These are phyloP conservation scores for Glutinoglossum americanum DNA, from an alignment of 495 filamentous ascomycete genomes.

Conservation along the genomic window DNA sequence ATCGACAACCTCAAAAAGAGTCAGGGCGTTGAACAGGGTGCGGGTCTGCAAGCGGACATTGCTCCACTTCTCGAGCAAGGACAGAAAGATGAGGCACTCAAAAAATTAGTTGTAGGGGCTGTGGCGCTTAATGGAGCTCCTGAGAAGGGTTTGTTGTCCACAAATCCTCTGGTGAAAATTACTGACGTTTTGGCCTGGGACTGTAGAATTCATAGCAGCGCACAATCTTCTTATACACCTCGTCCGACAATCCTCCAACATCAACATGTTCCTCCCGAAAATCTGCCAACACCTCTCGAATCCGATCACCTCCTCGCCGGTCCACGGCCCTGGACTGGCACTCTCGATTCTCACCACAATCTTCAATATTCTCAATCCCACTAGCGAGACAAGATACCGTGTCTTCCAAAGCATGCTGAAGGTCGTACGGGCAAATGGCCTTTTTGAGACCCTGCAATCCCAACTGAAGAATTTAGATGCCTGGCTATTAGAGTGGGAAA, in stretches of 20 bases:
- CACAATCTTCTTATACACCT: conserved; percentile 95
- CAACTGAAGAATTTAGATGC: conserved; percentile 55
- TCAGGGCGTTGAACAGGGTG: conserved; percentile 14
- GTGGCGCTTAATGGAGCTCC: conserved; percentile 53
- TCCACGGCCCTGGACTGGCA: conserved; percentile 63
- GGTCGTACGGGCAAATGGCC: conserved; percentile 47
- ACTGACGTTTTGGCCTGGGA: background rate
- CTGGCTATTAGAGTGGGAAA: conserved; percentile 72
- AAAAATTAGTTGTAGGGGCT: conserved; percentile 64
- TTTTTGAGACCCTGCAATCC: conserved; percentile 60
- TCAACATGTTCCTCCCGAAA: conserved; percentile 62
- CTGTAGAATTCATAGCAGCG: conserved; percentile 68
- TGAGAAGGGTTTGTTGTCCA: conserved; percentile 45
- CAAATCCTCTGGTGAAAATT: background rate
- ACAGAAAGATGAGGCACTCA: conserved; percentile 45
- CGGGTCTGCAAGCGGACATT: conserved; percentile 45
- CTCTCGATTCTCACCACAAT: conserved; percentile 79
- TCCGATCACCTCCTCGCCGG: conserved; percentile 65
- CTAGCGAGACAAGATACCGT: conserved; percentile 64
- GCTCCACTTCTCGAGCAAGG: conserved; percentile 42
- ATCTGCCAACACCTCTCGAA: conserved; percentile 74
- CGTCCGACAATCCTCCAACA: conserved; percentile 58
- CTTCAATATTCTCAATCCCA: conserved; percentile 74
- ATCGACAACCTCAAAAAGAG: conserved; percentile 39
- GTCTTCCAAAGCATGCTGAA: conserved; percentile 68